Evolutionary conservation across 345 rosid genomes (phyloP), one percentile per base, ranked within the genome.

Genomic region (Turritis glabra): DNA sequence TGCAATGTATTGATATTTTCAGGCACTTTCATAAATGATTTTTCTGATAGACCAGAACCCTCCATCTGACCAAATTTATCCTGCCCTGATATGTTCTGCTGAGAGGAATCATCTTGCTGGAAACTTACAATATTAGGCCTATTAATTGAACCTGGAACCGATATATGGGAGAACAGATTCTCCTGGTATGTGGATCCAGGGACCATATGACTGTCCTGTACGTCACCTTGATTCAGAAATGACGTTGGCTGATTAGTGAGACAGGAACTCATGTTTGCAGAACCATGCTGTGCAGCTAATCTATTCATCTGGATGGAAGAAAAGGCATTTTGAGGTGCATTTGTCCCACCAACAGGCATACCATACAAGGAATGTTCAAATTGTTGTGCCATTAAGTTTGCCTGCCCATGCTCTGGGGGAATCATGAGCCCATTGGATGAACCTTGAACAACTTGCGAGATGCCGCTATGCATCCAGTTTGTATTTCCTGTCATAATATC

Each of bases 281-380:
- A 76, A 55, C 82, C 75, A 63, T 79, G 88, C 54, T 77, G 87
- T 35, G 74, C 32, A 15, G 76, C 55, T 62, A 86, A 56, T 71
- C 80, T 86, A 71, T 85, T 90, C 80, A 83, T 79, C 75, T 84
- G 90, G 25, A 80, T 72, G 22, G 88, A 22, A 70, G 88, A 79
- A 73, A 71, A 78, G 32, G 80, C 81, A 79, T 57, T 82, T 21
- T 81, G 74, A 80, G 71, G 77, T 33, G 78, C 82, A 69, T 86
- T 84, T 60, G 85, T 58, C 48, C 85, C 82, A 65, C 86, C 64
- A 43, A 81, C 66, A 52, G 88, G 88, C 71, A 85, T 82, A 19
- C 93, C 92, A 63, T 85, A 82, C 65, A 90, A 83, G 54, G 99
- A 92, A 60, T 78, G 91, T 76, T 85, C 88, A 77, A 73, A 79